A percentile compares a stretch with the other conserved stretches of the same genome.
phyloP scores from a whole-genome alignment of 441 rosid genomes.

The Gossypium trilobum region DNA sequence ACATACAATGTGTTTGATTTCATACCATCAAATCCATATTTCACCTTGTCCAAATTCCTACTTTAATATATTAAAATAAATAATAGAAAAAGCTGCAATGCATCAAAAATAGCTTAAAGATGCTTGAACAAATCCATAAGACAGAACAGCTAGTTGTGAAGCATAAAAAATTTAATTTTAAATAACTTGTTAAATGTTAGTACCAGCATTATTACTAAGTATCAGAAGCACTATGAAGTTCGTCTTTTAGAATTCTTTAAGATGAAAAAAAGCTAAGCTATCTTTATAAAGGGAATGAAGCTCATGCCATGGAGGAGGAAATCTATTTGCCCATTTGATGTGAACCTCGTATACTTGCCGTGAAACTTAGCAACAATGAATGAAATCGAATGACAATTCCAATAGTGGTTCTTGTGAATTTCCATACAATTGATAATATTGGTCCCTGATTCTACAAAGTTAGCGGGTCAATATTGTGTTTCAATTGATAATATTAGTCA shows the following conservation, averaged over 20 bases:
- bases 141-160: constrained; percentile 52
- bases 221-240: not conserved
- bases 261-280: not conserved
- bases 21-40: constrained; percentile 7
- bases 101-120: not conserved
- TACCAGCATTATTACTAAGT: not conserved
- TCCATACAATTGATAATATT: not conserved
- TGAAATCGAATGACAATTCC: not conserved
- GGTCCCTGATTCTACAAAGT: not conserved
- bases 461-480: not conserved
- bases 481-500: not conserved
- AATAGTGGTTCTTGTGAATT: not conserved
- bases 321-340: not conserved
- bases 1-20: not conserved
- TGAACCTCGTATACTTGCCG: not conserved
- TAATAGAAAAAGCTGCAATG: not conserved
- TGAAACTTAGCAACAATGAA: not conserved
- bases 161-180: not conserved
- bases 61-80: not conserved
- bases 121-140: constrained; percentile 19
- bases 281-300: constrained; percentile 1
- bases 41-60: not conserved
- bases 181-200: not conserved
- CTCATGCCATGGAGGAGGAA: not conserved
- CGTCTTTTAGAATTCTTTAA: not conserved